Evolutionary conservation across 139 green algal genomes (phyloP), one percentile per base, ranked within the genome.

Genomic region (Closterium sp.): DNA sequence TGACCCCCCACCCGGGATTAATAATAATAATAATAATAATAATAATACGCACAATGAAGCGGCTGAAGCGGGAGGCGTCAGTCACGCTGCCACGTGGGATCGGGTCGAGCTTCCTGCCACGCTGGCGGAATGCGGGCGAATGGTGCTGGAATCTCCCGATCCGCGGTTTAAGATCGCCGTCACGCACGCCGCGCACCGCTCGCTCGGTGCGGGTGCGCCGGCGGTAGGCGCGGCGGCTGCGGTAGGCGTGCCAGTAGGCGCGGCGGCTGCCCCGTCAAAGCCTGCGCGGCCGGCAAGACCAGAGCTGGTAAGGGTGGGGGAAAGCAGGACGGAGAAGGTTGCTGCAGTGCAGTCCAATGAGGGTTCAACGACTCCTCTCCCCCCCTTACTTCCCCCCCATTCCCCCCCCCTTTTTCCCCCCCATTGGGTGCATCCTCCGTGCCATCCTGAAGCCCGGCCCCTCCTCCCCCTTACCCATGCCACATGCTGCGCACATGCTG

Each of bases 401-500:
- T 6, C 36, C 36, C 36, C 36, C 36, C 36, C 36, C 36, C 36
- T 6, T 55, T 6, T 55, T 6, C 36, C 36, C 36, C 36, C 4
- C 36, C 36, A 12, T 6, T 55, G 36, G 91, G 91, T 87, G 91
- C 28, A 87, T 21, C 2, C 91, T 43, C n/a, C 38, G 86, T 3
- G 38, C 34, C 6, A 35, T 91, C 1, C 85, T 84, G 34, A 33
- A 89, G 85, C 90, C 90, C 2, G 64, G 64, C 25, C n/a, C 21
- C 3, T 6, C 12, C n/a, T 93, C 84, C 28, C 84, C 84, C 2
- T 88, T 95, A 10, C 87, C 87, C 16, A 12, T 91, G 21, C 43
- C 21, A n/a, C n/a, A n/a, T n/a, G n/a, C n/a, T 3, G 93, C 93
- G 38, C 66, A 94, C 86, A 88, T 93, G 43, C 84, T n/a, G n/a